Evolutionary conservation across 129 eudicot genomes (phyloP).

Genomic region (Chrysanthemum makinoi): DNA sequence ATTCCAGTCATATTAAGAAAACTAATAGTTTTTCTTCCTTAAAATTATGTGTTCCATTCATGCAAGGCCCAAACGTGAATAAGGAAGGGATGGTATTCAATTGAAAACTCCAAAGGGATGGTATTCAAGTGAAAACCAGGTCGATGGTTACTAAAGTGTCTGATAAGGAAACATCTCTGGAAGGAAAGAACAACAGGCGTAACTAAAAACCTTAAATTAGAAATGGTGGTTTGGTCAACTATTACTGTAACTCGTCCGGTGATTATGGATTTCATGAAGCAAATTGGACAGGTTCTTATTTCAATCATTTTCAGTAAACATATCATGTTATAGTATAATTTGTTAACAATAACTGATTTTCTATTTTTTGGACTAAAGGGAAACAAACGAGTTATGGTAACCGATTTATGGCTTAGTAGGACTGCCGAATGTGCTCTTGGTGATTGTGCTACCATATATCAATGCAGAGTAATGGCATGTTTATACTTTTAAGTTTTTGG

Average conservation of each 20-base stretch:
- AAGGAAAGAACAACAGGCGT: conserved; percentile 47
- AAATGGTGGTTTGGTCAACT: conserved; percentile 78
- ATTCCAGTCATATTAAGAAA: too few relatives aligned
- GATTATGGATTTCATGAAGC: conserved; percentile 67
- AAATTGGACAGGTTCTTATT: too few relatives aligned
- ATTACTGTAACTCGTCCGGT: conserved; percentile 72
- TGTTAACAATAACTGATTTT: neutral
- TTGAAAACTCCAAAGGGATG: conserved; percentile 55
- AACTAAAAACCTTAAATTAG: conserved; percentile 43
- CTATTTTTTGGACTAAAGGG: conserved; percentile 32
- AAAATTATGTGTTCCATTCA: too few relatives aligned
- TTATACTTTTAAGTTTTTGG: neutral
- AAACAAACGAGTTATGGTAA: conserved; percentile 59
- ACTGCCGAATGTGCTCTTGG: conserved; percentile 54
- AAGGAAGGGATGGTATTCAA: too few relatives aligned
- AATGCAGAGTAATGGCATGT: conserved; percentile 61
- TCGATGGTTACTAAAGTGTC: conserved; percentile 59
- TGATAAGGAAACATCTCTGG: conserved; percentile 46
- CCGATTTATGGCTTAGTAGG: conserved; percentile 73
- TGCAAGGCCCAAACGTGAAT: too few relatives aligned
- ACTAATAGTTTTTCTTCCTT: too few relatives aligned
- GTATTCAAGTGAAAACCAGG: conserved; percentile 52
- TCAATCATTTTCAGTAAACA: neutral
- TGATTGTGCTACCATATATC: conserved; percentile 75
- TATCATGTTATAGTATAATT: neutral